These are phyloP conservation scores for Ilex paraguariensis DNA, from an alignment of 305 asterid species.

Conservation along the genomic window DNA sequence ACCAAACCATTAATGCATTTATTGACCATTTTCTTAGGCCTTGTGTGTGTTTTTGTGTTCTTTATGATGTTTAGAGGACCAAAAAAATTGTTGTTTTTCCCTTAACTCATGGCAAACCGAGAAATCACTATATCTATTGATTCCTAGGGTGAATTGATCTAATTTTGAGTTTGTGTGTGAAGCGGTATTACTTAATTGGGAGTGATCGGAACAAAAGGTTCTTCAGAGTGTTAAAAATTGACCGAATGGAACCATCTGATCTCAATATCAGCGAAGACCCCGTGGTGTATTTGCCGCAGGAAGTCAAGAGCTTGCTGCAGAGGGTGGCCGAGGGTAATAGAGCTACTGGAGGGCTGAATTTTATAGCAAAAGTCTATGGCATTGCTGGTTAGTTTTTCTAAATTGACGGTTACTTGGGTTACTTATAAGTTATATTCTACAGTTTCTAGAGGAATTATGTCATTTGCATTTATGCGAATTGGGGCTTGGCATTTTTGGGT, in stretches of 20 bases:
- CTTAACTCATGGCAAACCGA: too few relatives aligned
- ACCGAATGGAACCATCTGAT: constrained; percentile 94
- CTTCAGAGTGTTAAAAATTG: constrained; percentile 87
- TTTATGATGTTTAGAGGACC: too few relatives aligned
- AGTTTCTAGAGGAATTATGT: not conserved
- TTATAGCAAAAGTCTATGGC: constrained; percentile 95
- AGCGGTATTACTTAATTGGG: constrained; percentile 96
- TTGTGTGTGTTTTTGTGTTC: too few relatives aligned
- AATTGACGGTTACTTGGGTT: not conserved
- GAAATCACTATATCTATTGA: too few relatives aligned
- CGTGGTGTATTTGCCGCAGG: constrained; percentile 86
- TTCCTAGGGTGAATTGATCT: not conserved
- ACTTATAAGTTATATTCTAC: not conserved
- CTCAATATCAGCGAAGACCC: constrained; percentile 96
- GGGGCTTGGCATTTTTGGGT: not conserved
- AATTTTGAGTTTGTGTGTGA: constrained; percentile 16
- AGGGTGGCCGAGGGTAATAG: constrained; percentile 95
- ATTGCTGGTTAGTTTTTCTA: constrained; percentile 65
- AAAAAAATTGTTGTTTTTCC: too few relatives aligned
- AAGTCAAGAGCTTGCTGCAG: constrained; percentile 88
- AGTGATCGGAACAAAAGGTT: constrained; percentile 84
- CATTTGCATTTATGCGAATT: not conserved
- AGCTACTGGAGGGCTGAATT: constrained; percentile 90
- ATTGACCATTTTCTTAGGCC: too few relatives aligned
- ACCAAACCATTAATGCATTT: too few relatives aligned